Base-by-base conservation (phyloP, 2,329 filamentous ascomycete species). In the Botrytis sinoallii region DNA sequence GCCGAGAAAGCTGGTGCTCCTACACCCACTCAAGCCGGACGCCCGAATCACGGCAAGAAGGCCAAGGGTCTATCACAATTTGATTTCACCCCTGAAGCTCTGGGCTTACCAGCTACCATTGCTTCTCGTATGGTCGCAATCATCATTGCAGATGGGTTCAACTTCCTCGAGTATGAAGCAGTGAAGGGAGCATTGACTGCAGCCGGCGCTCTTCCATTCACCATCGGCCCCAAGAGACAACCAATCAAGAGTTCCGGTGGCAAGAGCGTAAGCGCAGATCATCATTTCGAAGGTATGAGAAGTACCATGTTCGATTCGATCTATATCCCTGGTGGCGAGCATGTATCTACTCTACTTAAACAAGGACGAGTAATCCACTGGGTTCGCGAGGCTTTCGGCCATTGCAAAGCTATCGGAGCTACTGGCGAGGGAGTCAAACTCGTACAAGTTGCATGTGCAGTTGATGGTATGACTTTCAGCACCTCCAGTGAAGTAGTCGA, bases 251-350 rank as follows among this genome's bases (percentile, higher is more conserved):
- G 5, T 40, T 63, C 63, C 0, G 29, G 61, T 14, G 77, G 78
- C 8, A 86, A 86, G 72, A 89, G 89, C 8, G 83, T 92, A 0
- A 83, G 88, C 38, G 90, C 93, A 0, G 91, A 94, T 77, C 92
- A 96, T 80, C 92, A 95, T 80, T 88, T 95, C 68, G 91, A 95
- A 77, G 93, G 92, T 0, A 90, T 92, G 87, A 88, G 93, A 25
- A 93, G 90, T 42, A 93, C 91, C 52, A 89, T 96, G 86, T 95
- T 95, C 76, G 93, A 96, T 80, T 90, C 92, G 0, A 80, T 95
- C 42, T 94, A 94, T 79, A 84, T 97, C 4, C 93, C 93, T 1
- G 92, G 92, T 1, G 93, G 93, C 1, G 84, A 86, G 0, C 88
- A 89, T 0, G 83, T 92, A 63, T 84, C 87, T 70, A 89, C 88